These are phyloP conservation scores for Aspergillus thermomutatus DNA, from an alignment of 2,329 filamentous ascomycete genomes.

Conservation along the genomic window DNA sequence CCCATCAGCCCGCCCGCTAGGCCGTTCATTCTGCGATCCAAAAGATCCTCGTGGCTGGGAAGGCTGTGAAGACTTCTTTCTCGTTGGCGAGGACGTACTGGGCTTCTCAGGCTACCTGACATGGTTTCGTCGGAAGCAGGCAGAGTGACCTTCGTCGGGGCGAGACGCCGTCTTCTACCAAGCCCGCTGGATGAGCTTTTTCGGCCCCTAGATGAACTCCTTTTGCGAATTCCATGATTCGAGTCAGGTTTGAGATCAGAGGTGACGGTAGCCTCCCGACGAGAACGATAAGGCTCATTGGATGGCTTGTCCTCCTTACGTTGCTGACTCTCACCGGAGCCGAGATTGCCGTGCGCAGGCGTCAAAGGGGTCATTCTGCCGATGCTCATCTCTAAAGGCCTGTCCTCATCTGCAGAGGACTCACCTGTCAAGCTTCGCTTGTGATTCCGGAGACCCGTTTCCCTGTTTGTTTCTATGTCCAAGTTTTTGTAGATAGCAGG, in stretches of 20 bases:
- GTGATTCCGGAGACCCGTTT: conserved; percentile 39
- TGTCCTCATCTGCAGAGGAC: conserved; percentile 76
- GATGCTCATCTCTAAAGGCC: conserved; percentile 76
- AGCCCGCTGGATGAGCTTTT: conserved; percentile 5
- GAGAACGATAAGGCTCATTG: background rate
- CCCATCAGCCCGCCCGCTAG: conserved; percentile 53
- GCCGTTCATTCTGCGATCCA: conserved; percentile 55
- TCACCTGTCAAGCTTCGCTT: conserved; percentile 47
- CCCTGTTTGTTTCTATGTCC: conserved; percentile 10
- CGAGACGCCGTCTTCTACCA: conserved; percentile 9
- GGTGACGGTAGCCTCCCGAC: background rate
- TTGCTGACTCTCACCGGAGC: conserved; percentile 1
- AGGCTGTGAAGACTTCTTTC: conserved; percentile 51
- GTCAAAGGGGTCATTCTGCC: conserved; percentile 30
- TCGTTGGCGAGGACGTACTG: conserved; percentile 17
- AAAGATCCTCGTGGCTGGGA: conserved; percentile 55
- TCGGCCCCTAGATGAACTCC: conserved; percentile 11
- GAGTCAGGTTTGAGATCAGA: conserved; percentile 5
- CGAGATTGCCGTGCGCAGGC: conserved; percentile 20
- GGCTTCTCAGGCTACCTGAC: conserved; percentile 19
- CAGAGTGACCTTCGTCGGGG: conserved; percentile 17
- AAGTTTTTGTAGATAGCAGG: background rate
- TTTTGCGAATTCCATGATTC: background rate
- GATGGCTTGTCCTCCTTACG: background rate
- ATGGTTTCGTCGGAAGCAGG: conserved; percentile 14